Conservation (phyloP, 805 yeast species). For the Zygosaccharomyces pseudorouxii region DNA sequence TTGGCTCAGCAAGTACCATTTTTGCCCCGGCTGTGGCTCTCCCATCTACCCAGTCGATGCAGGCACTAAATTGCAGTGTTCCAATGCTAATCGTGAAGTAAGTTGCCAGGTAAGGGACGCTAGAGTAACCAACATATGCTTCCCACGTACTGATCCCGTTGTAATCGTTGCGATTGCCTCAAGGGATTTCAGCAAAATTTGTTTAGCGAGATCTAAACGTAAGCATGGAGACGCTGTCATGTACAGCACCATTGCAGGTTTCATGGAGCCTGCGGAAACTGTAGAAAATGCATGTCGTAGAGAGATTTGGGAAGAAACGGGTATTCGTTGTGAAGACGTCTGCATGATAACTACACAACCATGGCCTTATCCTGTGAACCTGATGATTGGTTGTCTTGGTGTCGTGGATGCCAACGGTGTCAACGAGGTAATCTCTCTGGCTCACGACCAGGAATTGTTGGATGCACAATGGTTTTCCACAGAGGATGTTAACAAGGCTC, state of each 20-base stretch:
- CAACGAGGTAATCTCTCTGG: constrained; percentile 62
- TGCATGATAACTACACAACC: constrained; percentile 76
- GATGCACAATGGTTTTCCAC: constrained; percentile 85
- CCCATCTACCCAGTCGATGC: constrained; percentile 57
- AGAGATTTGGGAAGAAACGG: constrained; percentile 96
- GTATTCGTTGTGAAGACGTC: constrained; percentile 59
- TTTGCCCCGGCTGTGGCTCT: constrained; percentile 85
- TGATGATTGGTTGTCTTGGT: constrained; percentile 91
- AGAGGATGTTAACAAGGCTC: constrained; percentile 44
- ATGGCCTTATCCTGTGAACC: constrained; percentile 94
- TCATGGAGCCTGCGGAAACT: constrained; percentile 92
- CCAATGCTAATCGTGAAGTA: constrained; percentile 21
- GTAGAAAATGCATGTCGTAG: constrained; percentile 82
- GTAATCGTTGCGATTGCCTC: constrained; percentile 77
- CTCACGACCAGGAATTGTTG: constrained; percentile 78
- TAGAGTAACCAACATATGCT: constrained; percentile 67
- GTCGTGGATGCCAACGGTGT: constrained; percentile 64
- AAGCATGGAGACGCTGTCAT: constrained; percentile 44
- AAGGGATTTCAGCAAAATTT: constrained; percentile 51
- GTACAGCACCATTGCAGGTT: constrained; percentile 90
- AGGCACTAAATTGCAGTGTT: constrained; percentile 59
- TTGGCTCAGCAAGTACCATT: constrained; percentile 70
- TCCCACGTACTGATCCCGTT: constrained; percentile 91
- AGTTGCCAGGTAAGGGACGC: constrained; percentile 39
- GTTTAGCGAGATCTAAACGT: constrained; percentile 68